Evolutionary conservation across 129 eudicot genomes (phyloP).

Genomic region (Arctium lappa): DNA sequence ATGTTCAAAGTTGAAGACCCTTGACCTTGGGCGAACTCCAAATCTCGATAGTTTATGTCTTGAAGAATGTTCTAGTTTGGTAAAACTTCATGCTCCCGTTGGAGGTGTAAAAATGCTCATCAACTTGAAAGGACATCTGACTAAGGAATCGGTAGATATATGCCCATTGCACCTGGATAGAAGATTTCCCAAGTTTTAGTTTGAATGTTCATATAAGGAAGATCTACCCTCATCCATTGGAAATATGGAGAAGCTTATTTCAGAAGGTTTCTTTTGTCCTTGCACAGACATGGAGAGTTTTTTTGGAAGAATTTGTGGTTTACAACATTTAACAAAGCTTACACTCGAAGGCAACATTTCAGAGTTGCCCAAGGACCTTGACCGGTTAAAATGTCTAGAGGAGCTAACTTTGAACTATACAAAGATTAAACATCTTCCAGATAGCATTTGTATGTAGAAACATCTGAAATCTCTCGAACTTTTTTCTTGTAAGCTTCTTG

Average conservation of each 20-base stretch:
- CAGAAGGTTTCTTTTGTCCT: not conserved
- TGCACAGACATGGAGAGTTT: not conserved
- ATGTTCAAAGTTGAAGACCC: no score
- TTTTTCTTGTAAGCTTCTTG: not conserved
- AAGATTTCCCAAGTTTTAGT: not conserved
- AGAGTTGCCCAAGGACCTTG: not conserved
- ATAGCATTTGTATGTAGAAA: not conserved
- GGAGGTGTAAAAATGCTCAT: no score
- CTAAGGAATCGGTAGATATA: not conserved
- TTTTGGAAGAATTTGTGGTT: not conserved
- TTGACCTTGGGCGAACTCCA: no score
- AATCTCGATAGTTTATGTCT: no score
- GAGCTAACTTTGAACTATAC: not conserved
- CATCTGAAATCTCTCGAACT: not conserved
- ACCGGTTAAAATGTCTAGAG: not conserved
- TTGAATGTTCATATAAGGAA: not conserved
- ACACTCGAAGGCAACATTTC: not conserved
- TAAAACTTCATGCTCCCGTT: no score
- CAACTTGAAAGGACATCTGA: no score
- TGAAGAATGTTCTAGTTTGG: no score
- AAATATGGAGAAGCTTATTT: not conserved
- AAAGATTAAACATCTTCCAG: not conserved
- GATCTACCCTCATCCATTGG: not conserved
- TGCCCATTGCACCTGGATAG: not conserved
- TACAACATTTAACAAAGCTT: conserved; percentile 1